Percentiles rank a stretch among this genome's conserved stretches.
phyloP scores from a whole-genome alignment of 495 filamentous ascomycete species.

The Penicillium parvum region DNA sequence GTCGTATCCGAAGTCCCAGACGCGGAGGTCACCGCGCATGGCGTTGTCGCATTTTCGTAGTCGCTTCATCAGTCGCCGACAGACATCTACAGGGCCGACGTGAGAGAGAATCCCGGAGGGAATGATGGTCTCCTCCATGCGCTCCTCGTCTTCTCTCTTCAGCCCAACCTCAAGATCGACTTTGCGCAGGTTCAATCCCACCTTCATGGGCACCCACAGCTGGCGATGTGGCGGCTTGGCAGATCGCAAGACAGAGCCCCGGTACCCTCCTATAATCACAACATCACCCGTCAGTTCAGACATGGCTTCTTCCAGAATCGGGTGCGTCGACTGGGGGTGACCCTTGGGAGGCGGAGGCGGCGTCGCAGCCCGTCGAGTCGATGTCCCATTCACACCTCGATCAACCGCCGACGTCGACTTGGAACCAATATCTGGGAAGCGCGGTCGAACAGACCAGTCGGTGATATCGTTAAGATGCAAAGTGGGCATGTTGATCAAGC shows the following conservation, averaged over 20 bases:
- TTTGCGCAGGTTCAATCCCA: slow-evolving; percentile 86
- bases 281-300: slow-evolving; percentile 75
- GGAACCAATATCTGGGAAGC: slow-evolving; percentile 18
- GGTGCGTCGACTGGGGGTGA: slow-evolving; percentile 36
- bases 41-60: slow-evolving; percentile 70
- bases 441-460: slow-evolving; percentile 35
- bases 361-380: slow-evolving; percentile 4
- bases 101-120: slow-evolving; percentile 82
- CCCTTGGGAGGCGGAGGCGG: slow-evolving; percentile 23
- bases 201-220: slow-evolving; percentile 91
- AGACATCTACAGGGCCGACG: slow-evolving; percentile 90
- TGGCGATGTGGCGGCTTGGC: slow-evolving; percentile 74
- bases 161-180: slow-evolving; percentile 88
- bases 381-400: slow-evolving; percentile 4
- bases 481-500: slow-evolving; percentile 58
- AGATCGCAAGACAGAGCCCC: slow-evolving; percentile 85
- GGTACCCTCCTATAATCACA: slow-evolving; percentile 85
- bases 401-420: slow-evolving; percentile 9
- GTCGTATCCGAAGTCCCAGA: slow-evolving; percentile 93
- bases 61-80: slow-evolving; percentile 72
- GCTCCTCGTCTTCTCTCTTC: slow-evolving; percentile 78
- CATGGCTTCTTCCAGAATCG: slow-evolving; percentile 60
- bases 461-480: slow-evolving; percentile 50
- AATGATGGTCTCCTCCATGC: slow-evolving; percentile 74
- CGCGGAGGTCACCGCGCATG: slow-evolving; percentile 62